These are phyloP conservation scores for Globisporangium spiculum DNA, from an alignment of 352 stramenopile genomes.

Conservation along the genomic window DNA sequence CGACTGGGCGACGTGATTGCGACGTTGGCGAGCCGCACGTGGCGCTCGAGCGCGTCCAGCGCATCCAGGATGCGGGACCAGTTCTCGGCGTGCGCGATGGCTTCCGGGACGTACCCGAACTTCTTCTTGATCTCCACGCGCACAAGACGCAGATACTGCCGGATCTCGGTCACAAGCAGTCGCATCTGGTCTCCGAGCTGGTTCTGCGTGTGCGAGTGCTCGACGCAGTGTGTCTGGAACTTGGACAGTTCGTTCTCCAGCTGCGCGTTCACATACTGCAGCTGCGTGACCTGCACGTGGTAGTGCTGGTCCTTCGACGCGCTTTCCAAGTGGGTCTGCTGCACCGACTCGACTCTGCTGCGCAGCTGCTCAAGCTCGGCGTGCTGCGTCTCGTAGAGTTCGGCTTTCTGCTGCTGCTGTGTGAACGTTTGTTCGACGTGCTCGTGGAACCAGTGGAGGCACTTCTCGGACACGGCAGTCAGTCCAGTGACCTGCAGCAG, in stretches of 20 bases:
- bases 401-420: slow-evolving; percentile 41
- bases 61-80: slow-evolving; percentile 62
- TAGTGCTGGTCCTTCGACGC: slow-evolving; percentile 13
- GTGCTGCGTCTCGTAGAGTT: slow-evolving; percentile 45
- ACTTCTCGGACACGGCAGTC: slow-evolving; percentile 43
- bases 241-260: slow-evolving; percentile 22
- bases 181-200: slow-evolving; percentile 49
- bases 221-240: slow-evolving; percentile 13
- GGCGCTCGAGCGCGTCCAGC: slow-evolving; percentile 41
- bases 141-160: slow-evolving; percentile 66
- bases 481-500: slow-evolving; percentile 37
- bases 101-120: slow-evolving; percentile 77
- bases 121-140: slow-evolving; percentile 75
- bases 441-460: slow-evolving; percentile 50
- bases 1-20: not conserved
- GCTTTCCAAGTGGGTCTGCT: slow-evolving; percentile 21
- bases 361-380: slow-evolving; percentile 34
- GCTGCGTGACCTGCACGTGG: slow-evolving; percentile 8
- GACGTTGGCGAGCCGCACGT: slow-evolving; percentile 10
- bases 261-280: slow-evolving; percentile 19
- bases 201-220: slow-evolving; percentile 28
- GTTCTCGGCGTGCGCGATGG: slow-evolving; percentile 58
- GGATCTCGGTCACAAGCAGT: slow-evolving; percentile 52
- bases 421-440: slow-evolving; percentile 46
- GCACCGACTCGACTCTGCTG: slow-evolving; percentile 15